Conservation (phyloP, 1,284 basidiomycete genomes). For the Ustilago loliicola region DNA sequence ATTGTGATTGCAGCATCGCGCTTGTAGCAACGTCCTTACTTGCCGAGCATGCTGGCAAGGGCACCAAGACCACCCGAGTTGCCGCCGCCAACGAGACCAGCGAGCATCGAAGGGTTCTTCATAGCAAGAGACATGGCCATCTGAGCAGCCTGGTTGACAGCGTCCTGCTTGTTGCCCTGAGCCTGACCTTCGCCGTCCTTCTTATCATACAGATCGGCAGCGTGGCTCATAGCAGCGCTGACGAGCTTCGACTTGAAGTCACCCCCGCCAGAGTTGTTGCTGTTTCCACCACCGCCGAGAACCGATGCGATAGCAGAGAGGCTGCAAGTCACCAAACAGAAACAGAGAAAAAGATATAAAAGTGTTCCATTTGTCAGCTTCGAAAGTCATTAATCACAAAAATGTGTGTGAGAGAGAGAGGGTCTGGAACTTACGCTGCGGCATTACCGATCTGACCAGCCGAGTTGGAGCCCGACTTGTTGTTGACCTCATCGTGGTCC, state of each 20-base stretch:
- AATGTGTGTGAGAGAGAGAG: too few species aligned
- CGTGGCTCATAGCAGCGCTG: slow-evolving; percentile 50
- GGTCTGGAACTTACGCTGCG: slow-evolving; percentile 50
- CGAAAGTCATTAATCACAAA: neutral
- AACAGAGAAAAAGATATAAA: neutral
- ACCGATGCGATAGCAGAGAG: slow-evolving; percentile 57
- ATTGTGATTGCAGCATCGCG: neutral
- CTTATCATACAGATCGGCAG: slow-evolving; percentile 57
- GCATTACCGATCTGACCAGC: slow-evolving; percentile 61
- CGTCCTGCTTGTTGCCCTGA: slow-evolving; percentile 68
- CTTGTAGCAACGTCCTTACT: slow-evolving; percentile 14
- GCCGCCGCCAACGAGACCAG: slow-evolving; percentile 55
- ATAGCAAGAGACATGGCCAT: slow-evolving; percentile 67
- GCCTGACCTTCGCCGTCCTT: slow-evolving; percentile 65
- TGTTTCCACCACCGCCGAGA: slow-evolving; percentile 42
- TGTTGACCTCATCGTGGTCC: slow-evolving; percentile 58
- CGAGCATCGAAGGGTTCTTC: slow-evolving; percentile 60
- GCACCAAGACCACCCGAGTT: slow-evolving; percentile 54
- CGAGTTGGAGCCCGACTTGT: slow-evolving; percentile 47
- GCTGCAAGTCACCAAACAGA: slow-evolving; percentile 10
- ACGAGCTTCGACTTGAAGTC: slow-evolving; percentile 53
- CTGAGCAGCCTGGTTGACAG: slow-evolving; percentile 67
- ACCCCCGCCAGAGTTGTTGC: slow-evolving; percentile 39
- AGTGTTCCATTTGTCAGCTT: neutral
- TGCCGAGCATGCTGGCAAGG: slow-evolving; percentile 48